Evolutionary conservation across 2,329 filamentous ascomycete genomes (phyloP), one percentile per base, ranked within the genome.

Genomic region (Fusarium succisae): DNA sequence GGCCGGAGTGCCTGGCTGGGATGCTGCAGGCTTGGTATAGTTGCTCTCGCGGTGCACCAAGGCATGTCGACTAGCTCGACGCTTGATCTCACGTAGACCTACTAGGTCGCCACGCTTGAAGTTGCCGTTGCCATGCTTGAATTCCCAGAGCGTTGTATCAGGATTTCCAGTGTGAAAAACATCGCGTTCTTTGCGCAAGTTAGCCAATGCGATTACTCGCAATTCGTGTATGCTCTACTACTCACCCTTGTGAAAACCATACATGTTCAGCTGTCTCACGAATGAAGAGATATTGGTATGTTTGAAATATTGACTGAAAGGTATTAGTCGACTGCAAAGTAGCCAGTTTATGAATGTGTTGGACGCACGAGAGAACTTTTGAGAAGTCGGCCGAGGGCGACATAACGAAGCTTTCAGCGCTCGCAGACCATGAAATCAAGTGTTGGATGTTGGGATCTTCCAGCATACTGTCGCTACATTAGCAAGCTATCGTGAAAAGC

Each of bases 241-340:
- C 81, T 53, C 77, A 97, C 95, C 95, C 93, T 99, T 99, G 82
- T 99, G 96, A 83, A 99, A 99, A 12, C 96, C 96, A 78, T 99
- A 99, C 96, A 99, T 99, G 81, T 99, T 99, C 57, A 99, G 85
- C 84, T 99, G 96, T 55, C 96, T 91, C 56, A 99, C 96, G 82
- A 99, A 99, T 2, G 96, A 98, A 17, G 96, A 98, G 70, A 98
- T 98, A 80, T 99, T 99, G 77, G 96, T 99, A 82, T 99, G 96
- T 80, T 99, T 99, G 83, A 99, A 99, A 82, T 99, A 99, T 90
- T 97, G 95, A 62, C 96, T 98, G 41, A 12, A n/a, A 57, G 30
- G 48, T 32, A 32, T 76, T 45, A 76, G 73, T 30, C 61, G 28
- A 38, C 26, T 50, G 18, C 22, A 30, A 48, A 41, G 35, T 37